These are phyloP conservation scores for Oidiodendron maius DNA, from an alignment of 495 filamentous ascomycete species.

Conservation along the genomic window DNA sequence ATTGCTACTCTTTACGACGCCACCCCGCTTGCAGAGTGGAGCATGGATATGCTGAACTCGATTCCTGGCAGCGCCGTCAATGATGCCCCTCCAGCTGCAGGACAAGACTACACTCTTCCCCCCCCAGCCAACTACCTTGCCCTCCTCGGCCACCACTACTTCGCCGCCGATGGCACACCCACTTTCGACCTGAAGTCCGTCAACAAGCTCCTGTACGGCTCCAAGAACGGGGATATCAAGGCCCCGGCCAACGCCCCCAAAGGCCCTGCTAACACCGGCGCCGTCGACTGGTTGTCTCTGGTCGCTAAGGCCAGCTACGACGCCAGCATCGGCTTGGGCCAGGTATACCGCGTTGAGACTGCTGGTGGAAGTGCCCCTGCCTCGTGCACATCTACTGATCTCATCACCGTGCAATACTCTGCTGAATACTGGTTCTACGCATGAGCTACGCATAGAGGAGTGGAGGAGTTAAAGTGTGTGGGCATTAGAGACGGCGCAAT, in stretches of 20 bases:
- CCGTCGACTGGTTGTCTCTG: slow-evolving; percentile 63
- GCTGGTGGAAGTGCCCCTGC: slow-evolving; percentile 50
- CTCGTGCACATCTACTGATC: slow-evolving; percentile 35
- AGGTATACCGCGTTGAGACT: slow-evolving; percentile 64
- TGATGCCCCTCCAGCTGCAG: slow-evolving; percentile 25
- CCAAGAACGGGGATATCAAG: slow-evolving; percentile 38
- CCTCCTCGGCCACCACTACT: slow-evolving; percentile 61
- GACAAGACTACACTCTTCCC: not conserved
- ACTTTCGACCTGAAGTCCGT: slow-evolving; percentile 51
- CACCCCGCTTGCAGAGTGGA: slow-evolving; percentile 12
- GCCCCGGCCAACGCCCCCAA: slow-evolving; percentile 44
- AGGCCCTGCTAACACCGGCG: slow-evolving; percentile 37
- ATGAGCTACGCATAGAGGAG: slow-evolving; percentile 4
- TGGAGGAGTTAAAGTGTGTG: not conserved
- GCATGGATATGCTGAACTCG: slow-evolving; percentile 23
- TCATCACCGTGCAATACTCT: slow-evolving; percentile 53
- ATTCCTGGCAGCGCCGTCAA: slow-evolving; percentile 32
- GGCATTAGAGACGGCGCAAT: not conserved
- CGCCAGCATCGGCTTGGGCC: slow-evolving; percentile 38
- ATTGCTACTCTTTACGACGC: slow-evolving; percentile 53
- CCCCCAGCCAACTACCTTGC: slow-evolving; percentile 25
- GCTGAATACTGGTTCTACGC: slow-evolving; percentile 70
- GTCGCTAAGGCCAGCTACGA: slow-evolving; percentile 30
- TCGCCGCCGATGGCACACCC: slow-evolving; percentile 43
- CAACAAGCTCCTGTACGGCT: slow-evolving; percentile 31